phyloP scores from a whole-genome alignment of 257 asterid species.

The Ajuga chamaepitys region DNA sequence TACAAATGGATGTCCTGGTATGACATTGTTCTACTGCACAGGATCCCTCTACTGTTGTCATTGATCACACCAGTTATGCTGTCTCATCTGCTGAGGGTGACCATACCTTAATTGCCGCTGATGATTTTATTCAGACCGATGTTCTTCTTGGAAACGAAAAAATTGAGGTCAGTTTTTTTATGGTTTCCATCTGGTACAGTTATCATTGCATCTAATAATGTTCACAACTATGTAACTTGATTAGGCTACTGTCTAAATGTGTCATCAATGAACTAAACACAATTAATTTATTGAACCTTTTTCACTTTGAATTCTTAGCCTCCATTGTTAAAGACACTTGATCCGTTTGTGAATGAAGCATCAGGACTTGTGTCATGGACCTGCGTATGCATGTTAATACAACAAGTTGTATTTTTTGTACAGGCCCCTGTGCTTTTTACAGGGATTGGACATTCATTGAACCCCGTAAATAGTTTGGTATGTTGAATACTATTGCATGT shows the following conservation, averaged over 20 bases:
- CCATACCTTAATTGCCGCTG: constrained; percentile 63
- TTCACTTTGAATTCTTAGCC: neutral
- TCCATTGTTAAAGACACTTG: neutral
- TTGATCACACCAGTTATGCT: constrained; percentile 68
- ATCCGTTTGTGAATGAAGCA: neutral
- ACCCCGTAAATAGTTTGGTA: constrained; percentile 71
- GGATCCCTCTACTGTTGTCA: constrained; percentile 64
- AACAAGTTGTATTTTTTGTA: constrained; percentile 6
- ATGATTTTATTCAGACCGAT: constrained; percentile 54
- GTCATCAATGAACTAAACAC: neutral
- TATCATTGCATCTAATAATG: neutral
- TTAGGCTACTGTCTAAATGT: neutral
- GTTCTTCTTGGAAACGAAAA: constrained; percentile 51
- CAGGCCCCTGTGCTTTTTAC: constrained; percentile 76
- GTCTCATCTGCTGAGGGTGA: constrained; percentile 66
- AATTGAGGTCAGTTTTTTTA: constrained; percentile 43
- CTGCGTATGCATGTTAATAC: neutral
- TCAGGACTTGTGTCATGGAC: neutral
- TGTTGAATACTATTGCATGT: neutral
- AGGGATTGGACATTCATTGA: constrained; percentile 66
- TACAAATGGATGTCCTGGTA: neutral
- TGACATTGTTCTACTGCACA: constrained; percentile 16
- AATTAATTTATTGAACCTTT: neutral
- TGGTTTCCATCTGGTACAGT: neutral
- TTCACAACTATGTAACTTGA: neutral